Base-by-base conservation (phyloP, 1,139 yeast species). In the Hemisphaericaspora xylofermentans region DNA sequence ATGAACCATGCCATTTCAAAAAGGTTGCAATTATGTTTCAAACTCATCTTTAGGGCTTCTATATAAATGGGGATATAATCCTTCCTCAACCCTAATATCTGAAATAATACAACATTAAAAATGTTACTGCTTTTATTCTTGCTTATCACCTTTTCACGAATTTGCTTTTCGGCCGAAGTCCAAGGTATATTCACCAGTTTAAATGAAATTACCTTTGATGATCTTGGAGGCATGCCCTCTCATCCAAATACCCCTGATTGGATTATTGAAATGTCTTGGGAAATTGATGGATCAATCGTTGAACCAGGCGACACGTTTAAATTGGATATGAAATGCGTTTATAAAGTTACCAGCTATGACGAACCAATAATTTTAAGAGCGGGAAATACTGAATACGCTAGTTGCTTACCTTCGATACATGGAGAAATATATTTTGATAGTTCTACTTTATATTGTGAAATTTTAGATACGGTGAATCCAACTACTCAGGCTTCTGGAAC, bases 351-450 rank as follows among this genome's bases (percentile, higher is more conserved):
- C 2, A 12, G 58, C 4, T n/a, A 45, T 3, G 26, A 47, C 12
- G 19, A 44, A 4, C 29, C 50, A 2, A 29, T 58, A 3, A 16
- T 36, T 19, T 50, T 60, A 36, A 25, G 16, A 2, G 47, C 63
- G 3, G 63, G 64, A 12, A 68, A 61, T 41, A 57, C 33, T 2
- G 32, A 44, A 2, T 62, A 51, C 39, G 71, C 71, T 4, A 57
- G 57, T 3, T 65, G 71, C 57, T n/a, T n/a, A n/a, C 30, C 36
- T 1, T 43, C 57, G 8, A 41, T 30, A 25, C 35, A 50, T 13
- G 69, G 67, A 25, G 63, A 57, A 28, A 22, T 51, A 7, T 30
- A 54, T 14, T 54, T 56, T 4, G 42, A 55, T 12, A 56, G 41
- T 39, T 59, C 66, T 3, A 30, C 46, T 17, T 39, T 64, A n/a